A percentile compares a stretch with the other conserved stretches of the same genome.
These are phyloP conservation scores for Venturia oleaginea DNA, from an alignment of 2,329 filamentous ascomycete species.

Conservation along the genomic window DNA sequence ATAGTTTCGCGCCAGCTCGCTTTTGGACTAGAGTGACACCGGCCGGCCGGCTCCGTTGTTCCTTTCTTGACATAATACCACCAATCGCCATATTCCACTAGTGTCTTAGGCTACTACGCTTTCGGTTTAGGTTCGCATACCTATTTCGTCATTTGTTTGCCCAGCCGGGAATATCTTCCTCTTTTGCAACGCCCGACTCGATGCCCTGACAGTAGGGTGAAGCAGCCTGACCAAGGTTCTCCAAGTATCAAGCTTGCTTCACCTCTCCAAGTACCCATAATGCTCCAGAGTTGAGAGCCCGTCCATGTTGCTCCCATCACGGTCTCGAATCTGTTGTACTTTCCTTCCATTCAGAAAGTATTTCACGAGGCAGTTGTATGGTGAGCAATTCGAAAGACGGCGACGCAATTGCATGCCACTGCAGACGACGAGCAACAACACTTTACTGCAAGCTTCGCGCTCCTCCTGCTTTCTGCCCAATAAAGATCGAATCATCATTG, in stretches of 20 bases:
- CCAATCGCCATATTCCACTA: not conserved
- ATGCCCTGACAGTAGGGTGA: not conserved
- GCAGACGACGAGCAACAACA: not conserved
- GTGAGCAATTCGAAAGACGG: not conserved
- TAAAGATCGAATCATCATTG: not conserved
- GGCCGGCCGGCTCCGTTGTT: too few species aligned
- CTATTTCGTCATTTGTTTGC: not conserved
- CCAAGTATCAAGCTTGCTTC: not conserved
- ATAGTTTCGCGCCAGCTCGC: not conserved
- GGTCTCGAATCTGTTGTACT: not conserved
- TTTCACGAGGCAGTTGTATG: not conserved
- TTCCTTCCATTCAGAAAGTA: not conserved
- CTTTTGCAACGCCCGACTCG: not conserved
- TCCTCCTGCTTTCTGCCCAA: not conserved
- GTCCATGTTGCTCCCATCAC: not conserved
- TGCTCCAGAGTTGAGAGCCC: not conserved
- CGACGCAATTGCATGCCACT: not conserved
- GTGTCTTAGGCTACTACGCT: not conserved
- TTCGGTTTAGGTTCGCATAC: not conserved
- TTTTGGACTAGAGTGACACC: not conserved
- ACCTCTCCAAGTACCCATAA: not conserved
- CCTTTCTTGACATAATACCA: too few species aligned
- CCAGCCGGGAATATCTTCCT: not conserved
- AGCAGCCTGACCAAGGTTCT: not conserved
- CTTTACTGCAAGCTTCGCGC: not conserved